These are phyloP conservation scores for Talaromyces sp. DNA, from an alignment of 2,329 filamentous ascomycete genomes.

Conservation along the genomic window DNA sequence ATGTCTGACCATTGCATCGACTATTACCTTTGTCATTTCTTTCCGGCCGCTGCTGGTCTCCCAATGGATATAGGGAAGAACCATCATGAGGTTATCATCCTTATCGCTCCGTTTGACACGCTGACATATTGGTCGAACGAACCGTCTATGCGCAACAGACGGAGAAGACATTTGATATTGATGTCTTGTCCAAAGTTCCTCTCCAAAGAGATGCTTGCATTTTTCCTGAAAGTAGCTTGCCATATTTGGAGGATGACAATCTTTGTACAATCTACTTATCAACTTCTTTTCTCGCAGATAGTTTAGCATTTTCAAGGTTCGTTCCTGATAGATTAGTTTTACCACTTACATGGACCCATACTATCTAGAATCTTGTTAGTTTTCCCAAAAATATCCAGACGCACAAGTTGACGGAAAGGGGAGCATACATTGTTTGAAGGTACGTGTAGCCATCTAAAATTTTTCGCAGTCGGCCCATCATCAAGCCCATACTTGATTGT, in stretches of 20 bases:
- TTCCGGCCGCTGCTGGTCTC: constrained; percentile 3
- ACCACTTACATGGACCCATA: not conserved
- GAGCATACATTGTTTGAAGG: not conserved
- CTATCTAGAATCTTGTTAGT: not conserved
- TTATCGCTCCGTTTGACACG: not conserved
- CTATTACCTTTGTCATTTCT: constrained; percentile 13
- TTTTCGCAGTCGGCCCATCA: not conserved
- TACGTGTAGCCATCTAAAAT: not conserved
- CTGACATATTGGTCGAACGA: constrained; percentile 11
- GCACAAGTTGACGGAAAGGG: not conserved
- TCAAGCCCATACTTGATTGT: not conserved
- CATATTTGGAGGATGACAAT: not conserved
- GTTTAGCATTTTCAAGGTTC: not conserved
- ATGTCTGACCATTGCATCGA: constrained; percentile 8
- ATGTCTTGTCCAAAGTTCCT: constrained; percentile 10
- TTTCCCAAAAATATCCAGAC: not conserved
- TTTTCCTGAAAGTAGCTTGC: constrained; percentile 11
- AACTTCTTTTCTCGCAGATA: not conserved
- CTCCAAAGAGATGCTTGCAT: constrained; percentile 11
- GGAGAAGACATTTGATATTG: constrained; percentile 11
- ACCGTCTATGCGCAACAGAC: constrained; percentile 12
- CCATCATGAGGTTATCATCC: constrained; percentile 9
- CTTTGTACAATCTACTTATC: not conserved
- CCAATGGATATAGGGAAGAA: constrained; percentile 12
- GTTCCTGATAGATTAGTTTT: not conserved